phyloP scores from a whole-genome alignment of 441 rosid species.

The Breynia disticha region DNA sequence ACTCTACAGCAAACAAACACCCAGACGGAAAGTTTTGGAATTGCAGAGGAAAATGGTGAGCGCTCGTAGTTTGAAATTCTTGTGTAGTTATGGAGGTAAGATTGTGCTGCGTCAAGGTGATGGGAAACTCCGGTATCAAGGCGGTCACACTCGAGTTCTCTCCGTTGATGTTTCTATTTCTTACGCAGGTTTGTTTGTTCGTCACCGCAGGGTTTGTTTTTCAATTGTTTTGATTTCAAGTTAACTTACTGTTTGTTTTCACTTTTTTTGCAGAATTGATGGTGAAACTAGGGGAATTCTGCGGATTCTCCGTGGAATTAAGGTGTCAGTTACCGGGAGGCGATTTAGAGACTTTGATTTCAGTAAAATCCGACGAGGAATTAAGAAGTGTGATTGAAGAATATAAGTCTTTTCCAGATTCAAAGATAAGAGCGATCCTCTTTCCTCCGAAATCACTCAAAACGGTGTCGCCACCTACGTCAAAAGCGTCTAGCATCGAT shows the following conservation, averaged over 20 bases:
- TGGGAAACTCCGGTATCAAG: slow-evolving; percentile 70
- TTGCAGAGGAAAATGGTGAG: slow-evolving; percentile 20
- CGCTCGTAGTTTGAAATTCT: slow-evolving; percentile 39
- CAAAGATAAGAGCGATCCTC: slow-evolving; percentile 56
- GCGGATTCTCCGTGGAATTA: slow-evolving; percentile 51
- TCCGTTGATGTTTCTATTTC: slow-evolving; percentile 56
- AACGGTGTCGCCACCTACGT: slow-evolving; percentile 34
- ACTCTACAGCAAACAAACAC: neutral
- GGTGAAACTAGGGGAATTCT: slow-evolving; percentile 69
- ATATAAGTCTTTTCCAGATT: slow-evolving; percentile 29
- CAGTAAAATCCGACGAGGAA: slow-evolving; percentile 72
- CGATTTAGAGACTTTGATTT: slow-evolving; percentile 64
- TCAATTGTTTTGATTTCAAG: too few relatives aligned
- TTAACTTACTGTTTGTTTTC: neutral
- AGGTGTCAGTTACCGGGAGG: slow-evolving; percentile 69
- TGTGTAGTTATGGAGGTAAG: slow-evolving; percentile 74
- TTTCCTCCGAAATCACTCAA: slow-evolving; percentile 39
- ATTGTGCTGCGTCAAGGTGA: slow-evolving; percentile 61
- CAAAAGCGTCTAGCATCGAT: slow-evolving; percentile 22
- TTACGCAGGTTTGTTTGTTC: slow-evolving; percentile 33
- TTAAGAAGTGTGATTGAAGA: slow-evolving; percentile 42
- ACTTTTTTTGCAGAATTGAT: slow-evolving; percentile 45
- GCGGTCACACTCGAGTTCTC: slow-evolving; percentile 74
- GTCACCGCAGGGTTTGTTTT: too few relatives aligned
- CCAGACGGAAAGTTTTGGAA: too few relatives aligned